Percentiles rank a stretch among this genome's conserved stretches.
Conservation (phyloP, 768 basidiomycete genomes). For the Boletus coccyginus region DNA sequence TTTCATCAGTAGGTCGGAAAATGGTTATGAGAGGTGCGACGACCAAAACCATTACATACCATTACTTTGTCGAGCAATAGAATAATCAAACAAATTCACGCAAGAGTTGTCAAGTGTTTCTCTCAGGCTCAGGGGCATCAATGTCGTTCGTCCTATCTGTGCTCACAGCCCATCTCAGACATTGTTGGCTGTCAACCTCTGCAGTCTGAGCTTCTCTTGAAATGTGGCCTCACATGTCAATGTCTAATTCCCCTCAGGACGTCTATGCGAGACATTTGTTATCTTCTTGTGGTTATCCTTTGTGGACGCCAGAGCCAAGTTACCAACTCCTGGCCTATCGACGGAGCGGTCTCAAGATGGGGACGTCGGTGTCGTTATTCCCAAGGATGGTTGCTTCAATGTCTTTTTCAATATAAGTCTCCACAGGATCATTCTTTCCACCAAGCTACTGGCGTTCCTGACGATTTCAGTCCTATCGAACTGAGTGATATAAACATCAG, state of each 20-base stretch:
- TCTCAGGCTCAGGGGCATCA: too few species aligned
- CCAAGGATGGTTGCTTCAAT: not conserved
- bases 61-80: too few species aligned
- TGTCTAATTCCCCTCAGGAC: constrained; percentile 8
- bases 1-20: too few species aligned
- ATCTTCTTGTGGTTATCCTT: constrained; percentile 26
- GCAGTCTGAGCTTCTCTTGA: not conserved
- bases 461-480: constrained; percentile 21
- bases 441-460: constrained; percentile 22
- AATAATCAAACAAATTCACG: too few species aligned
- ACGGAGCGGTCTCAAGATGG: constrained; percentile 30
- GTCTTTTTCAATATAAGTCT: constrained; percentile 23
- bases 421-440: constrained; percentile 28
- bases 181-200: too few species aligned
- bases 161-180: too few species aligned
- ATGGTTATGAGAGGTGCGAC: too few species aligned
- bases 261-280: constrained; percentile 16
- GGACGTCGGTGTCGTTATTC: constrained; percentile 31
- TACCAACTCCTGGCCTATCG: constrained; percentile 20
- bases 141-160: too few species aligned
- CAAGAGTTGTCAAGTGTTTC: too few species aligned
- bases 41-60: too few species aligned
- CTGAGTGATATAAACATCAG: constrained; percentile 4
- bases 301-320: constrained; percentile 32
- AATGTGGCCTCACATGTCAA: not conserved